Base-by-base conservation (phyloP, 2,329 filamentous ascomycete genomes). In the Sarocladiaceae sp. region DNA sequence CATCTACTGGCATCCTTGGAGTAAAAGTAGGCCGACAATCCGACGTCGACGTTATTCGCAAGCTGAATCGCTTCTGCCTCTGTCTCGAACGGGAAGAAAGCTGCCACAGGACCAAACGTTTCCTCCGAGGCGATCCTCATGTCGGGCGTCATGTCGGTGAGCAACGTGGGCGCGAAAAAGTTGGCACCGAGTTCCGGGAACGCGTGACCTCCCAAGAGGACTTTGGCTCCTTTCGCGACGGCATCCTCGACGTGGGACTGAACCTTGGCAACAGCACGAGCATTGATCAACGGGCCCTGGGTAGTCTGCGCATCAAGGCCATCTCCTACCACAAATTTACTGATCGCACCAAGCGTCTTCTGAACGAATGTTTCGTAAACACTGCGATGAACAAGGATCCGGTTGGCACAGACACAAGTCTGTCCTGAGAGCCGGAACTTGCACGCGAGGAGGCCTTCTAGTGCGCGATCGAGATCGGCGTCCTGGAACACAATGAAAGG, bases 401-500 rank as follows among this genome's bases (percentile, higher is more conserved):
- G 75, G 68, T 93, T 93, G 18, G 86, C 85, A 56, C 85, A 90
- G 15, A 97, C 90, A 63, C 93, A 97, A 0, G 93, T 96, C 72
- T 97, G 91, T 26, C 91, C 91, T 0, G 87, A 94, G 29, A 83
- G 88, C 44, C 93, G 84, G 78, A 96, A 97, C 65, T 97, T 97
- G 57, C 80, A 88, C 16, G 82, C 70, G 43, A 97, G 77, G 35
- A 88, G 88, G 20, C 89, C 91, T 0, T 79, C 69, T 1, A 97
- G 88, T 2, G 93, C 91, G 3, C 72, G 69, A 48, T 96, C 89
- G 18, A 97, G 68, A 59, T 97, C 87, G 15, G 91, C 87, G 58
- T 97, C 91, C 57, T 96, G 89, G 58, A 97, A 97, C 23, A 96
- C 88, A 52, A 97, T 95, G 61, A 96, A 95, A 1, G 91, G 91